Percentiles rank a stretch among this genome's conserved stretches.
Conservation (phyloP, 2,329 filamentous ascomycete genomes). For the Fusarium circinatum region DNA sequence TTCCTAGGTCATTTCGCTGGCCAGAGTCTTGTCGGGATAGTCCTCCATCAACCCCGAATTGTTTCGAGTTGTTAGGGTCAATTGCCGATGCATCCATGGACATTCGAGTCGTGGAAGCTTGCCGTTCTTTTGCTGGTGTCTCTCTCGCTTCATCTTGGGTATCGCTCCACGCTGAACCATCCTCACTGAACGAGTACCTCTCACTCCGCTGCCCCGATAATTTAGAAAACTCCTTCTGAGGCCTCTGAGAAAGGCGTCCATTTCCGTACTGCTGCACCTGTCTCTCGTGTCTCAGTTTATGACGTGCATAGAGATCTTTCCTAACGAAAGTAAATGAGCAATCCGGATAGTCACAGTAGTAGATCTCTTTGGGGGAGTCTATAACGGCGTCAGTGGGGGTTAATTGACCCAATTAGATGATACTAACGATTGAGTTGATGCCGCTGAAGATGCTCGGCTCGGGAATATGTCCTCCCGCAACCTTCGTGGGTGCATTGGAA, state of each 20-base stretch:
- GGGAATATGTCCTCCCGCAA: constrained; percentile 44
- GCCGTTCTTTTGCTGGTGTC: constrained; percentile 29
- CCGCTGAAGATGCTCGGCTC: constrained; percentile 43
- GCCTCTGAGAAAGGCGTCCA: constrained; percentile 40
- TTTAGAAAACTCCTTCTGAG: constrained; percentile 41
- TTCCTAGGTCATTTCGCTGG: constrained; percentile 25
- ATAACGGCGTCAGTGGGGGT: constrained; percentile 19
- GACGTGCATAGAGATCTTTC: constrained; percentile 44
- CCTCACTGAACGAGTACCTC: constrained; percentile 43
- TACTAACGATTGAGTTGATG: constrained; percentile 44
- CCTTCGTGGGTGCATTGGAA: constrained; percentile 46
- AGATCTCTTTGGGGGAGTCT: constrained; percentile 47
- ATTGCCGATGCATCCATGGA: constrained; percentile 22
- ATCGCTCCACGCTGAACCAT: constrained; percentile 44
- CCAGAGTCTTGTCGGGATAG: constrained; percentile 21
- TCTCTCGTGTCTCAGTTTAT: constrained; percentile 43
- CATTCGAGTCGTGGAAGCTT: neutral
- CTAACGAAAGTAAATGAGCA: constrained; percentile 45
- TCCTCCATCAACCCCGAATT: constrained; percentile 1
- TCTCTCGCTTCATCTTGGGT: constrained; percentile 43
- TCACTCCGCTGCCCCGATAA: constrained; percentile 30
- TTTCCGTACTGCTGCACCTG: constrained; percentile 44
- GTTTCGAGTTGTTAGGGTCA: constrained; percentile 1
- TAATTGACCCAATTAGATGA: neutral
- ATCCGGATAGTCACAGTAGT: constrained; percentile 44